Percentiles rank a stretch among this genome's conserved stretches.
Conservation (phyloP, 2,329 filamentous ascomycete species). For the Alternaria infectoria region DNA sequence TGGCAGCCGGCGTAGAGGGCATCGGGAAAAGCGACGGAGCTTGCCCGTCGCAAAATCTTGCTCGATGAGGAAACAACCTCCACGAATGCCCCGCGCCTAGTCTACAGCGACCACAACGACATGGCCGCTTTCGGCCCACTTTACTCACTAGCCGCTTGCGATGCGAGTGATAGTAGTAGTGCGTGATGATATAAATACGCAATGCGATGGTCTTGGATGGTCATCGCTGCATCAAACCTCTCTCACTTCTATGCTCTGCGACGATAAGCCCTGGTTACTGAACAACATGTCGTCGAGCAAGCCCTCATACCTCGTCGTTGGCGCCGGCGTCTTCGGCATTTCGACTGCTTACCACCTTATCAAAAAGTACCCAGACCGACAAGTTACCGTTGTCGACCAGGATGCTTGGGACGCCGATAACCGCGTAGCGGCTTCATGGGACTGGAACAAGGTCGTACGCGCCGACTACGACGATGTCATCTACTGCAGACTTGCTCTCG, state of each 20-base stretch:
- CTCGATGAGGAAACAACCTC: conserved; percentile 37
- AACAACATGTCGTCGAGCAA: conserved; percentile 37
- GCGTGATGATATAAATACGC: conserved; percentile 25
- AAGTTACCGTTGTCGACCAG: conserved; percentile 50
- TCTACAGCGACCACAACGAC: conserved; percentile 20
- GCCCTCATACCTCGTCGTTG: conserved; percentile 44
- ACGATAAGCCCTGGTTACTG: conserved; percentile 19
- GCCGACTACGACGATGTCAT: conserved; percentile 70
- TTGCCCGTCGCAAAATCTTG: conserved; percentile 35
- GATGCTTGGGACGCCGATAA: conserved; percentile 40
- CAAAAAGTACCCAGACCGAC: conserved; percentile 50
- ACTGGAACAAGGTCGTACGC: conserved; percentile 76
- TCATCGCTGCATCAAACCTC: conserved; percentile 16
- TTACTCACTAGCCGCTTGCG: conserved; percentile 11
- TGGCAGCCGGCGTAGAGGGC: conserved; percentile 29
- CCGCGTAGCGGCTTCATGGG: conserved; percentile 68
- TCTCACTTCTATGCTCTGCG: conserved; percentile 19
- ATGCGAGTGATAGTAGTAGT: conserved; percentile 9
- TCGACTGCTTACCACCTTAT: conserved; percentile 50
- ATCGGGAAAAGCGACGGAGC: conserved; percentile 19
- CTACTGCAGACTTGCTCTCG: conserved; percentile 69
- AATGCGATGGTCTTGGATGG: background rate
- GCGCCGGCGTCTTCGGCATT: conserved; percentile 48
- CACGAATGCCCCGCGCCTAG: conserved; percentile 34
- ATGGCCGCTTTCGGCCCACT: conserved; percentile 32